phyloP scores from a whole-genome alignment of 345 rosid species.

The Viola odorata region DNA sequence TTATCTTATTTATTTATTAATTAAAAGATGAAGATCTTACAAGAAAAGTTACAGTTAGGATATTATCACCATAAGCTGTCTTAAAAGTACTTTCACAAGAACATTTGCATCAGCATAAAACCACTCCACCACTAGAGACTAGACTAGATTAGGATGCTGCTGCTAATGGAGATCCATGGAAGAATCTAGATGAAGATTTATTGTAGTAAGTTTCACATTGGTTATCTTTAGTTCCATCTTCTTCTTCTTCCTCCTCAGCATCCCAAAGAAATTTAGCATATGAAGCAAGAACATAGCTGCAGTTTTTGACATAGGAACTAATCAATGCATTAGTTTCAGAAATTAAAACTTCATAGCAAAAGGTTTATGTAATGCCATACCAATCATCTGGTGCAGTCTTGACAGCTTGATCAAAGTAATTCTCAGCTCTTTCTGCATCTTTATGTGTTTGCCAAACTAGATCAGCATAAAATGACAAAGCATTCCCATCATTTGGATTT shows the following conservation, averaged over 20 bases:
- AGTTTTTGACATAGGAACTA: not conserved
- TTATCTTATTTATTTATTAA: too few relatives aligned
- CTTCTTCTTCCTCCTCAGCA: conserved; percentile 40
- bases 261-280: conserved; percentile 77
- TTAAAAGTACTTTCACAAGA: too few relatives aligned
- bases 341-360: not conserved
- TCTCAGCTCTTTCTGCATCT: conserved; percentile 49
- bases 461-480: conserved; percentile 55
- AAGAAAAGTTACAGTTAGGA: too few relatives aligned
- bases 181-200: conserved; percentile 23
- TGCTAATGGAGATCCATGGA: conserved; percentile 23
- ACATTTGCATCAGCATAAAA: not conserved
- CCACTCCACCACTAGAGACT: not conserved
- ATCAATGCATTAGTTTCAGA: conserved; percentile 6
- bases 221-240: conserved; percentile 4
- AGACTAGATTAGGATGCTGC: conserved; percentile 20
- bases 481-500: conserved; percentile 50
- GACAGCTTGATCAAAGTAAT: conserved; percentile 53
- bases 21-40: too few relatives aligned
- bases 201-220: conserved; percentile 7
- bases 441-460: conserved; percentile 46
- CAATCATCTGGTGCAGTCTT: conserved; percentile 55
- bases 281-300: conserved; percentile 65
- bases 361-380: conserved; percentile 23
- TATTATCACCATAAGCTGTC: too few relatives aligned